Conservation (phyloP, 495 filamentous ascomycete genomes). For the Tuber melanosporum region DNA sequence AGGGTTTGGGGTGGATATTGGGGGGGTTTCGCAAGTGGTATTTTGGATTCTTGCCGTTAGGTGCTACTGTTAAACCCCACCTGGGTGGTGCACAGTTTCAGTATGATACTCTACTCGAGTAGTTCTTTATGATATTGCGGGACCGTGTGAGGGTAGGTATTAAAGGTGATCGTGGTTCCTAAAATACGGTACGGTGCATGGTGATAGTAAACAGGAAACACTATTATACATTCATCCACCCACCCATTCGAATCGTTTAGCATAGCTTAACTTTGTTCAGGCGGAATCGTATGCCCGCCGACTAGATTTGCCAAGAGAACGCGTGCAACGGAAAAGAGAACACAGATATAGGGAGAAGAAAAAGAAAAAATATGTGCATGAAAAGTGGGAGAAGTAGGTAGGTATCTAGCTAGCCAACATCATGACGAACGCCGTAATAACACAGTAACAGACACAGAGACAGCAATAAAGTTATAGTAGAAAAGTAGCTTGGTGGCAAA, state of each 20-base stretch:
- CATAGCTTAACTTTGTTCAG: not conserved
- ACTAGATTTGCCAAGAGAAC: not conserved
- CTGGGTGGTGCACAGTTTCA: not conserved
- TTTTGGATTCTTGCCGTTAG: not conserved
- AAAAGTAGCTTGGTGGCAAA: slow-evolving; percentile 2
- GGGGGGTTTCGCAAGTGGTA: not conserved
- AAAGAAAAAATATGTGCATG: not conserved
- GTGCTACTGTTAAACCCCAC: not conserved
- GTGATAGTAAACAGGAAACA: not conserved
- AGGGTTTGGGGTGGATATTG: not conserved
- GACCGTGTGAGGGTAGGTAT: not conserved
- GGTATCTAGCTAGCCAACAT: slow-evolving; percentile 5
- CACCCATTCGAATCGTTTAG: not conserved
- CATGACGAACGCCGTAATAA: not conserved
- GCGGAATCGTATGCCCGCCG: not conserved
- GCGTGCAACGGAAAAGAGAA: not conserved
- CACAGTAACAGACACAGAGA: not conserved
- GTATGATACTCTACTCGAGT: not conserved
- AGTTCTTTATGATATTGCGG: not conserved
- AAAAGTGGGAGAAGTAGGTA: not conserved
- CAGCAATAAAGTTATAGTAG: slow-evolving; percentile 9
- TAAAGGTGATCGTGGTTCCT: not conserved
- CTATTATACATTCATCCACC: not conserved
- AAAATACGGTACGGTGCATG: not conserved
- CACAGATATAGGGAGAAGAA: not conserved